A percentile compares a stretch with the other conserved stretches of the same genome.
Evolutionary conservation across 257 asterid species (phyloP).

Genomic region (Solanum rostratum): DNA sequence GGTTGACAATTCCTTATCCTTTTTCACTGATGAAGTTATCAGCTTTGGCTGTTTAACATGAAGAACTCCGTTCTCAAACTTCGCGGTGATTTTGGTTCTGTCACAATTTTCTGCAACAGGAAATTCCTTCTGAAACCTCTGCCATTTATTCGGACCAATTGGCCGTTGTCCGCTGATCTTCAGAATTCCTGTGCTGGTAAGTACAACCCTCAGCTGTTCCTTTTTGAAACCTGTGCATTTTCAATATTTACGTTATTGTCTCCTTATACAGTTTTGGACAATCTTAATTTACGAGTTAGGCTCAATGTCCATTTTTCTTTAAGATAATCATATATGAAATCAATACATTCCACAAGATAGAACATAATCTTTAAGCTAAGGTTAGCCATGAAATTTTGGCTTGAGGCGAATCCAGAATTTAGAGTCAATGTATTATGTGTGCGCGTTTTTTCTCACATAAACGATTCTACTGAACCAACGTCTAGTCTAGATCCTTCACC

Average conservation of each 20-base stretch:
- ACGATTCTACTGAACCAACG: background rate
- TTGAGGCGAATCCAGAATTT: background rate
- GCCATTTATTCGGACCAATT: background rate
- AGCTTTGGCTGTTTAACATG: constrained; percentile 40
- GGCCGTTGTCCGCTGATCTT: constrained; percentile 52
- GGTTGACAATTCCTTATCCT: constrained; percentile 9
- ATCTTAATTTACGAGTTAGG: background rate
- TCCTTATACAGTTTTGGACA: background rate
- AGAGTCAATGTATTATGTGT: background rate
- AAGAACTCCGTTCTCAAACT: constrained; percentile 25
- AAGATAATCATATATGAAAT: background rate
- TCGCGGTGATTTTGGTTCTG: constrained; percentile 29
- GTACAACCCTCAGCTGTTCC: constrained; percentile 52
- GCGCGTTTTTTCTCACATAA: background rate
- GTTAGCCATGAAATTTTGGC: background rate
- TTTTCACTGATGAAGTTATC: constrained; percentile 17
- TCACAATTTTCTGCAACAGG: constrained; percentile 24
- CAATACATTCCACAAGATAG: background rate
- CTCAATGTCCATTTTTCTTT: background rate
- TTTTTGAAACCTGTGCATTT: constrained; percentile 37
- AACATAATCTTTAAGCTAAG: background rate
- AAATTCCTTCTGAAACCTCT: constrained; percentile 40
- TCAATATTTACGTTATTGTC: background rate
- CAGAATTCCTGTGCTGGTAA: constrained; percentile 29
- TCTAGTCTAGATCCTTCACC: background rate